Base-by-base conservation (phyloP, 2,329 filamentous ascomycete species). In the Aspergillus sp. region DNA sequence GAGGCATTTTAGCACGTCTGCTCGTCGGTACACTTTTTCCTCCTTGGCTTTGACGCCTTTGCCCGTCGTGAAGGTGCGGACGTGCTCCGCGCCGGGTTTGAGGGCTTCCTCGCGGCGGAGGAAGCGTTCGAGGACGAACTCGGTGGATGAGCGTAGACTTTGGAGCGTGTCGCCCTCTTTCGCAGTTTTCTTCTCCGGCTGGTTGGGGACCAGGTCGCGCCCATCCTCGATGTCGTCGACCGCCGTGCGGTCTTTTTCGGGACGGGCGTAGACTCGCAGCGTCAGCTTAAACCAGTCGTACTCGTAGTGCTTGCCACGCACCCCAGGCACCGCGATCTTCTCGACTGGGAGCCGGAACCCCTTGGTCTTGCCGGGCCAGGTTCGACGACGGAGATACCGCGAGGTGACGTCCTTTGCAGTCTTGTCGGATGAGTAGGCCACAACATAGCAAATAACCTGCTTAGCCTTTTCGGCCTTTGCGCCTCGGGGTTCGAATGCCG, bases 381-480 rank as follows among this genome's bases (percentile, higher is more conserved):
- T 81, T 52, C 88, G 88, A 19, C 87, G 84, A 63, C 87, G 92
- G 7, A 99, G 76, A 68, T 99, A 99, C 24, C 94, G 83, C 10
- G 94, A 86, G 0, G 94, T 99, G 14, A 99, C 88, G 67, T 99
- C 94, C 68, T 97, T 97, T 11, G 90, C 92, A 0, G 90, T 92
- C 2, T 89, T 90, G 65, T 97, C 92, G 3, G 83, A 73, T 0
- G 89, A 90, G 70, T 89, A 90, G 0, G 88, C 92, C 17, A 97
- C 78, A 2, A 95, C 82, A 64, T 99, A 99, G 43, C 89, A 89
- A 64, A 96, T 90, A 11, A 95, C 84, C 69, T 97, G 93, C 61
- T 90, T 93, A 0, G 88, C 84, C 63, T 88, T 90, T 32, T 96
- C 90, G 0, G 92, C 90, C 65, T 88, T 90, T 33, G 79, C 82